phyloP scores from a whole-genome alignment of 371 early-diverging fungal species.

The Zychaea mexicana region DNA sequence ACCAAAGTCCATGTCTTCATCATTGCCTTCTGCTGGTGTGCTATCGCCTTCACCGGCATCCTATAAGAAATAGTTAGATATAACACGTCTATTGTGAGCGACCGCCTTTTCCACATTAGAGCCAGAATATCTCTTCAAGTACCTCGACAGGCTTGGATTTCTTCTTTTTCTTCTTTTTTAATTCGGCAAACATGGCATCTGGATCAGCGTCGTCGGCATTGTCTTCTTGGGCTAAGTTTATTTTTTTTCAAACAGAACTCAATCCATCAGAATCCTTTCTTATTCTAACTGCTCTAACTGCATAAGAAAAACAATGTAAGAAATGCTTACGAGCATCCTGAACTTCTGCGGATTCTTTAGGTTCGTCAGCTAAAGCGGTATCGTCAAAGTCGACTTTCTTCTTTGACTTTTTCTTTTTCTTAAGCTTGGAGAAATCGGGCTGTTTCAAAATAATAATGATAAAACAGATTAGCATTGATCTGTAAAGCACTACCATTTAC shows the following conservation, averaged over 20 bases:
- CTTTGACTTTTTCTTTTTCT: conserved; percentile 61
- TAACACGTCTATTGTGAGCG: background rate
- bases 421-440: conserved; percentile 56
- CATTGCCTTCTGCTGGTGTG: conserved; percentile 46
- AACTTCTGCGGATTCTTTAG: conserved; percentile 13
- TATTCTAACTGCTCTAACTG: no score
- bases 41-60: conserved; percentile 53
- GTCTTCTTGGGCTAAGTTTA: conserved; percentile 6
- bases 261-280: no score
- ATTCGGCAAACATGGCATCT: conserved; percentile 80
- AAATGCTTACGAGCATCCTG: background rate
- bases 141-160: conserved; percentile 68
- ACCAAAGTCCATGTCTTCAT: conserved; percentile 78
- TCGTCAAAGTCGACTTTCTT: conserved; percentile 56
- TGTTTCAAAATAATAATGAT: conserved; percentile 2
- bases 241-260: no score
- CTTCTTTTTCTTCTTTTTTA: conserved; percentile 93
- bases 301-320: background rate
- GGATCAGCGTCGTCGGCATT: conserved; percentile 63
- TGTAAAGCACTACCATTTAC: background rate
- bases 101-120: background rate
- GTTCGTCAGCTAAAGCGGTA: conserved; percentile 30
- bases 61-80: no score
- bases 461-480: background rate
- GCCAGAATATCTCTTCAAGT: conserved; percentile 14